phyloP scores from a whole-genome alignment of 176 grass and related monocot species.

The Aechmea fasciata region DNA sequence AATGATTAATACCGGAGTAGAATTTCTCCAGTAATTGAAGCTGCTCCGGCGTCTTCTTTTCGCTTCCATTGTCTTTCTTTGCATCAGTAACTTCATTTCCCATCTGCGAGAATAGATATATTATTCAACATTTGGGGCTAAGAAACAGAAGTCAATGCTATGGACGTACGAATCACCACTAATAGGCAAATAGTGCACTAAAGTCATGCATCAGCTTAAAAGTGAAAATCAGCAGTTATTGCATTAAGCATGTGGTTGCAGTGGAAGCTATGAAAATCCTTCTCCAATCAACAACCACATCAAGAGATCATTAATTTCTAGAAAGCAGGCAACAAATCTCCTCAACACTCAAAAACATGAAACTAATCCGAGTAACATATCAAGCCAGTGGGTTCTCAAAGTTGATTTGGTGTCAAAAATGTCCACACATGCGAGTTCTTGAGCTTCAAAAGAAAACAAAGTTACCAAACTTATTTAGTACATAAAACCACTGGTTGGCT shows the following conservation, averaged over 20 bases:
- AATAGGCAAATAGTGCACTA: neutral
- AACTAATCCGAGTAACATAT: neutral
- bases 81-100: conserved; percentile 1
- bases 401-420: neutral
- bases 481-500: no score
- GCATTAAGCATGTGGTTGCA: neutral
- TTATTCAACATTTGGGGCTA: neutral
- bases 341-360: neutral
- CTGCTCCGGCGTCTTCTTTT: conserved; percentile 69
- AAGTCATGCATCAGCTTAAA: neutral
- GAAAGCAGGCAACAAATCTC: neutral
- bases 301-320: neutral
- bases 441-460: no score
- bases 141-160: neutral
- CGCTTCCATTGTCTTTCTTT: conserved; percentile 29
- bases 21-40: conserved; percentile 63
- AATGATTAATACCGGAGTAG: conserved; percentile 49
- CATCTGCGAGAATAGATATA: conserved; percentile 8
- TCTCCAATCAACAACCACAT: neutral
- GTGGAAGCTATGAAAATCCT: neutral
- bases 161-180: neutral
- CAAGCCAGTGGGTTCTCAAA: neutral
- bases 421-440: neutral
- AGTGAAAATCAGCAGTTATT: neutral
- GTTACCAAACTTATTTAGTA: no score